A percentile compares a stretch with the other conserved stretches of the same genome.
phyloP scores from a whole-genome alignment of 352 stramenopile genomes.

The Globisporangium megalacanthum region DNA sequence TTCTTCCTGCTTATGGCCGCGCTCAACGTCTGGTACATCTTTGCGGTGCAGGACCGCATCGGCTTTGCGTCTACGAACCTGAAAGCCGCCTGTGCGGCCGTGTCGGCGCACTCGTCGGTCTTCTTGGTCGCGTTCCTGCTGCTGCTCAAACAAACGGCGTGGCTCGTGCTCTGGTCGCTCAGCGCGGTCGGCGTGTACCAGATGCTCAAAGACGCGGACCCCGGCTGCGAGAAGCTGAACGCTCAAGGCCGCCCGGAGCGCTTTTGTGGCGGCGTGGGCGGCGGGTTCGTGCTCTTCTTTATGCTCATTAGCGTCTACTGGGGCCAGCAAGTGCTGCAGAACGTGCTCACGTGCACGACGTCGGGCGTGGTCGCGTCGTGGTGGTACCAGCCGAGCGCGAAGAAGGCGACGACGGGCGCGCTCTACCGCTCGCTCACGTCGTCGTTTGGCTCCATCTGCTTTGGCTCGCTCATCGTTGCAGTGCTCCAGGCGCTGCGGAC shows the following conservation, averaged over 20 bases:
- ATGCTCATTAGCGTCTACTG: constrained; percentile 82
- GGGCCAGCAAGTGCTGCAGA: constrained; percentile 82
- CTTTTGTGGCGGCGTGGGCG: constrained; percentile 54
- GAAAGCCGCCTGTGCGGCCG: constrained; percentile 55
- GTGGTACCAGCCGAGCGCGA: constrained; percentile 72
- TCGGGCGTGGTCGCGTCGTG: constrained; percentile 74
- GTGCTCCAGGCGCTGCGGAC: constrained; percentile 77
- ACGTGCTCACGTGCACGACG: constrained; percentile 78
- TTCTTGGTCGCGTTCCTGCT: constrained; percentile 66
- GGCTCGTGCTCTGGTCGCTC: constrained; percentile 68
- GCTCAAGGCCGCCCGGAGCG: constrained; percentile 17
- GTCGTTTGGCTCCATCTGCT: constrained; percentile 77
- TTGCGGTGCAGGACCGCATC: constrained; percentile 72
- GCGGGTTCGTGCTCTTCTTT: constrained; percentile 67
- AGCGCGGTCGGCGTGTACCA: constrained; percentile 67
- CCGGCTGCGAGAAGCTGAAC: constrained; percentile 45
- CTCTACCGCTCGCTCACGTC: constrained; percentile 79
- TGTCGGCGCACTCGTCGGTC: constrained; percentile 49
- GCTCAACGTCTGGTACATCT: constrained; percentile 86
- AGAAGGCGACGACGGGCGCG: constrained; percentile 54
- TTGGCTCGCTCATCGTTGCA: constrained; percentile 84
- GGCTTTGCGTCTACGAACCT: constrained; percentile 79
- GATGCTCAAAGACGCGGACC: constrained; percentile 60
- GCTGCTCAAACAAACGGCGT: constrained; percentile 67
- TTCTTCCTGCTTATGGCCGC: constrained; percentile 52